phyloP scores from a whole-genome alignment of 192 early-diverging fungal species.

The Coemansia sp. region DNA sequence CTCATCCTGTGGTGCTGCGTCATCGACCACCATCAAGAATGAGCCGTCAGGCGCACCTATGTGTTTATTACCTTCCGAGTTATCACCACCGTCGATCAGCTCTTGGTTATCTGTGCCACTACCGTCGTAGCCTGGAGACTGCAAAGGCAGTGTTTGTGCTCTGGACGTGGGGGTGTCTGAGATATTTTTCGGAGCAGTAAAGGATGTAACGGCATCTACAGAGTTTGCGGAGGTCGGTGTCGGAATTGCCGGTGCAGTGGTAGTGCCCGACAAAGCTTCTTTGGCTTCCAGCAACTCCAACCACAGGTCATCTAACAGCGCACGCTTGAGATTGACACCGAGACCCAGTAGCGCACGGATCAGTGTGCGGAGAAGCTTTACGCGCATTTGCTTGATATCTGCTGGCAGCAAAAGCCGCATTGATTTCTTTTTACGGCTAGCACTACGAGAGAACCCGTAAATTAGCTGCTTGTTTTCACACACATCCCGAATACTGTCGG shows the following conservation, averaged over 20 bases:
- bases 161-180: background rate
- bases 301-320: constrained; percentile 33
- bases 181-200: background rate
- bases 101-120: background rate
- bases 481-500: constrained; percentile 3
- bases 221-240: background rate
- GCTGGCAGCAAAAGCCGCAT: background rate
- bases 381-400: constrained; percentile 1
- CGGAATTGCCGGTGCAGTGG: background rate
- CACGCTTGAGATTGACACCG: constrained; percentile 23
- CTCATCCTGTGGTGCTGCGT: background rate
- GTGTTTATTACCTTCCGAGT: background rate
- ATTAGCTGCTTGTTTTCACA: constrained; percentile 4
- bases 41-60: background rate
- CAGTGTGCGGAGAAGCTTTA: constrained; percentile 21
- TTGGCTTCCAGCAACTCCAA: constrained; percentile 16
- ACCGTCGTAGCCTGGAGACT: background rate
- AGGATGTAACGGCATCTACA: background rate
- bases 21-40: background rate
- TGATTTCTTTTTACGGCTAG: background rate
- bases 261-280: background rate
- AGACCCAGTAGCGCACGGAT: constrained; percentile 40
- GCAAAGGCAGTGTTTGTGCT: background rate
- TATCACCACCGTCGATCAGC: background rate
- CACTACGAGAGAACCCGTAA: background rate